Conservation (phyloP, 2,329 filamentous ascomycete genomes). For the Fusarium chaquense region DNA sequence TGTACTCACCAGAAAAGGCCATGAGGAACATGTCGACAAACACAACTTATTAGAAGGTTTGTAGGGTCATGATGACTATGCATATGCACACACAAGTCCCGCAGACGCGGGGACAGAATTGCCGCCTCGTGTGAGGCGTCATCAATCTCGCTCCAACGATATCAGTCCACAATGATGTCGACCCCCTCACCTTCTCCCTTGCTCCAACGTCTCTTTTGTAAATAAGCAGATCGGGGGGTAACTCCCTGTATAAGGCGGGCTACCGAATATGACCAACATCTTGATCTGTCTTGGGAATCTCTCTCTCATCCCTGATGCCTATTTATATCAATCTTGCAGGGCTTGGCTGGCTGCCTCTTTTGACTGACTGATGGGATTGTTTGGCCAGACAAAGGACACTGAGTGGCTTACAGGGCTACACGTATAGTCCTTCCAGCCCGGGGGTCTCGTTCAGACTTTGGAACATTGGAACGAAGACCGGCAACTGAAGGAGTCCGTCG, state of each 20-base stretch:
- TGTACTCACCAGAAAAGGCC: background rate
- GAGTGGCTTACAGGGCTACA: conserved; percentile 2
- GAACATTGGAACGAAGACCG: conserved; percentile 4
- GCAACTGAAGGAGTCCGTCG: conserved; percentile 13
- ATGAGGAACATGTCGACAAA: conserved; percentile 3
- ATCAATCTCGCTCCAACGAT: conserved; percentile 43
- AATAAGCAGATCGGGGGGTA: background rate
- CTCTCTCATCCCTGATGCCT: background rate
- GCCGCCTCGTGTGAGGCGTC: conserved; percentile 43
- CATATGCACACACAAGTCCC: conserved; percentile 34
- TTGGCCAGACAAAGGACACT: conserved; percentile 14
- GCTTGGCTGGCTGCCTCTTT: conserved; percentile 1
- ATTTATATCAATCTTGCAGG: background rate
- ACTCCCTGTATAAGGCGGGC: background rate
- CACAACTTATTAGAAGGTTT: background rate
- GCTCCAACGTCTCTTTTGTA: background rate
- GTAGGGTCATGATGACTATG: conserved; percentile 26
- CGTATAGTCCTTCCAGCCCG: conserved; percentile 9
- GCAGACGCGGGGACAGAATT: conserved; percentile 32
- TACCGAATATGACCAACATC: background rate
- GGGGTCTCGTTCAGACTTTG: conserved; percentile 6
- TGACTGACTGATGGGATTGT: conserved; percentile 7
- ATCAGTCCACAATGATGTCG: conserved; percentile 50
- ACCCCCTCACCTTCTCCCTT: conserved; percentile 17
- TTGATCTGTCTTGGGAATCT: background rate